These are phyloP conservation scores for Eutrema heterophyllum DNA, from an alignment of 345 rosid genomes.

Conservation along the genomic window DNA sequence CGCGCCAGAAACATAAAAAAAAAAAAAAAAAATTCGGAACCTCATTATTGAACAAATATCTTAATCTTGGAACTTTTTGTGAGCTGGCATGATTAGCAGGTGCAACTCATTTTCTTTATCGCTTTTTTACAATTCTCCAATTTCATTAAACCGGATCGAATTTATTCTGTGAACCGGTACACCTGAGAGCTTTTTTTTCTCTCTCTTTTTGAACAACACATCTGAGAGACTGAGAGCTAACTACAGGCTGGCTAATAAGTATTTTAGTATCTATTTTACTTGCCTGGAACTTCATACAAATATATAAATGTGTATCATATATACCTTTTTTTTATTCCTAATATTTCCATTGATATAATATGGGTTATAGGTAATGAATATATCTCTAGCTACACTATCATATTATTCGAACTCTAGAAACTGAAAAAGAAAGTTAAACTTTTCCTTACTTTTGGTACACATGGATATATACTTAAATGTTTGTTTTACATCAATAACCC, in stretches of 20 bases:
- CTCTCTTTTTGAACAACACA: neutral
- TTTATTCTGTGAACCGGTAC: neutral
- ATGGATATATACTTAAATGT: neutral
- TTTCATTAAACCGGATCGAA: neutral
- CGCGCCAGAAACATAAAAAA: neutral
- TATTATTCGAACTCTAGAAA: neutral
- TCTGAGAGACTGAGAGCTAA: neutral
- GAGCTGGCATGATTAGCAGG: constrained; percentile 30
- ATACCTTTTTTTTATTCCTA: neutral
- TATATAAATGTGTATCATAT: neutral
- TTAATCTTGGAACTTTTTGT: constrained; percentile 1
- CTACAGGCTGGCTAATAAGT: no score
- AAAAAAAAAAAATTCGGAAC: neutral
- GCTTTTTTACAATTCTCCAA: neutral
- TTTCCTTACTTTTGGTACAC: constrained; percentile 1
- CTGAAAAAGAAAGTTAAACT: neutral
- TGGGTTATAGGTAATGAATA: neutral
- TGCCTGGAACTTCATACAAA: neutral
- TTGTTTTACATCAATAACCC: constrained; percentile 1
- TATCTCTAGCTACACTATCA: neutral
- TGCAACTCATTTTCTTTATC: neutral
- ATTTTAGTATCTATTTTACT: neutral
- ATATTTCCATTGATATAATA: neutral
- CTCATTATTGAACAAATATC: neutral
- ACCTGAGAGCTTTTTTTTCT: no score